A percentile compares a stretch with the other conserved stretches of the same genome.
Conservation (phyloP, 2,329 filamentous ascomycete genomes). For the Cytospora schulzeri region DNA sequence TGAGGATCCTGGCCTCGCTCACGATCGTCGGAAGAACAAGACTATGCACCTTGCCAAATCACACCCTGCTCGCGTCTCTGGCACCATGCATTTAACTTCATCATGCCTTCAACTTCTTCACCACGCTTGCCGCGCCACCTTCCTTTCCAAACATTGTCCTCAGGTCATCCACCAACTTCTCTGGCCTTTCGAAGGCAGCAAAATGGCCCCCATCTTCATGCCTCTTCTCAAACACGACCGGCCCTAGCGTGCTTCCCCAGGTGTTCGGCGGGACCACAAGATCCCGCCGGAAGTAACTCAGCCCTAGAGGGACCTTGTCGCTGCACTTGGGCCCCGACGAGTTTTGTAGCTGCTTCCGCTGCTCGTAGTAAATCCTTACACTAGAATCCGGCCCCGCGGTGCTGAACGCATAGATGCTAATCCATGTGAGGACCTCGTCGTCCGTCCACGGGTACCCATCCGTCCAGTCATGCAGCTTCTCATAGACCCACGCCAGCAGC, state of each 20-base stretch:
- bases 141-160: constrained; percentile 59
- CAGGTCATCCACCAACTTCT: constrained; percentile 55
- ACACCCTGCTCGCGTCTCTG: neutral
- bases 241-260: constrained; percentile 61
- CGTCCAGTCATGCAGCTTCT: constrained; percentile 78
- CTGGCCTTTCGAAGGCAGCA: constrained; percentile 60
- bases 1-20: constrained; percentile 34
- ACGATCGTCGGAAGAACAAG: constrained; percentile 28
- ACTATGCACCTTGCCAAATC: neutral
- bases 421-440: constrained; percentile 75
- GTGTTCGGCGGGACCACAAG: constrained; percentile 54
- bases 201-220: constrained; percentile 62
- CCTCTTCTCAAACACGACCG: constrained; percentile 58
- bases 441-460: constrained; percentile 73
- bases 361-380: constrained; percentile 73
- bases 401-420: constrained; percentile 73
- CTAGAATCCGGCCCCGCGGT: constrained; percentile 69
- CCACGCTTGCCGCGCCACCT: constrained; percentile 46
- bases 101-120: constrained; percentile 28
- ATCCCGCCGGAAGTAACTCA: constrained; percentile 58
- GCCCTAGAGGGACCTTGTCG: constrained; percentile 28
- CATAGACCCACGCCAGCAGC: constrained; percentile 76
- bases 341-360: constrained; percentile 41
- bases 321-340: constrained; percentile 16
- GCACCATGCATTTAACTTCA: constrained; percentile 3